These are phyloP conservation scores for Fusarium sp. DNA, from an alignment of 2,329 filamentous ascomycete species.

Conservation along the genomic window DNA sequence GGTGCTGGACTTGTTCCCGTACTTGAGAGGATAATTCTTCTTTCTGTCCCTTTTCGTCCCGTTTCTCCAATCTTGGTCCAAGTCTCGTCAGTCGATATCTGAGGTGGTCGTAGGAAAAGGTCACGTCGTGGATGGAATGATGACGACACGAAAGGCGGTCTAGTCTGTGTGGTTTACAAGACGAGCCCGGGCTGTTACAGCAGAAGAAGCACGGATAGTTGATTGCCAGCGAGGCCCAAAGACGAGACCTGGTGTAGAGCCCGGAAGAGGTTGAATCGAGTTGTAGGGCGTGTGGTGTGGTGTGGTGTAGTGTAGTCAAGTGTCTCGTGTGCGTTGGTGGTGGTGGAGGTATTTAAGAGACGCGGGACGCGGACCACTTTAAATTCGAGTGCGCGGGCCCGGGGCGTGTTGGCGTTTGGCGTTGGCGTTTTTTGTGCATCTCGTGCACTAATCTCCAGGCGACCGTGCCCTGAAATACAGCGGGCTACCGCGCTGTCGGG, in stretches of 20 bases:
- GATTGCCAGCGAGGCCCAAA: conserved; percentile 19
- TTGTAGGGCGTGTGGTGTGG: too few species aligned
- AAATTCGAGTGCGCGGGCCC: conserved; percentile 15
- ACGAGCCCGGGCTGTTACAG: conserved; percentile 8
- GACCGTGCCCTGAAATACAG: conserved; percentile 11
- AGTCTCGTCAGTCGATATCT: conserved; percentile 3
- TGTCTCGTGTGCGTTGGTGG: conserved; percentile 36
- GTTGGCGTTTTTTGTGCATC: conserved; percentile 35
- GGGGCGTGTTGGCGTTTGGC: conserved; percentile 35
- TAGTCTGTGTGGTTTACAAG: conserved; percentile 8
- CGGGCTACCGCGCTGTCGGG: not conserved
- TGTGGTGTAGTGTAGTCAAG: not conserved
- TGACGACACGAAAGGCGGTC: conserved; percentile 33
- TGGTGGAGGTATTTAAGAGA: conserved; percentile 42
- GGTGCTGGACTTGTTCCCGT: conserved; percentile 1
- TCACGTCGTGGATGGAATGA: conserved; percentile 9
- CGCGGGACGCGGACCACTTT: conserved; percentile 27
- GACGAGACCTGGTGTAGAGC: conserved; percentile 11
- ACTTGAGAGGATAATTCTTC: not conserved
- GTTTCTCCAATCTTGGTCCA: not conserved
- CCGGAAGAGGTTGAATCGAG: not conserved
- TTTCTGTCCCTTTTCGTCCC: not conserved
- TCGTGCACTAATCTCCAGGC: conserved; percentile 15
- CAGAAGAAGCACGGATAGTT: not conserved
- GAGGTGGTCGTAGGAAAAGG: conserved; percentile 7